Base-by-base conservation (phyloP, 2,329 filamentous ascomycete genomes). In the Paramyrothecium roridum region DNA sequence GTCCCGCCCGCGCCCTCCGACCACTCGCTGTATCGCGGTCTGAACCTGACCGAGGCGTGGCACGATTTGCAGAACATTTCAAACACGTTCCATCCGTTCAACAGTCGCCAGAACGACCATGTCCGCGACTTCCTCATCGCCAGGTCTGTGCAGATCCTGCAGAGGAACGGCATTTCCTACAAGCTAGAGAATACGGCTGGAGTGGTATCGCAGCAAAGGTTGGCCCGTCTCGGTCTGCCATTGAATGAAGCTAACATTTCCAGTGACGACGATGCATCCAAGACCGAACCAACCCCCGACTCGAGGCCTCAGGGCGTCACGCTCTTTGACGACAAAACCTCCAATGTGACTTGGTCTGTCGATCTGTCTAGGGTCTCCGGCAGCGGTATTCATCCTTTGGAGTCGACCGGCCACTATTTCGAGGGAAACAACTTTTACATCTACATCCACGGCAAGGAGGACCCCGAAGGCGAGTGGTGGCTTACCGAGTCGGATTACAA, bases 361-460 rank as follows among this genome's bases (percentile, higher is more conserved):
- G 63, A 64, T 52, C 57, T 47, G 20, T 60, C 53, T 26, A 58
- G 52, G 30, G 58, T 57, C 17, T 52, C 55, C 52, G 58, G 54
- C 33, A 56, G 56, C 8, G 63, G 58, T n/a, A 61, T 65, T 26
- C 53, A 55, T 11, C 52, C 63, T 56, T 57, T 62, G 19, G 63
- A 63, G 17, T 71, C 74, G 20, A 55, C 73, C 50, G 83, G 74
- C 23, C 83, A 91, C 26, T 97, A 98, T 69, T 97, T 96, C 64
- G 93, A 98, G 73, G 90, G 91, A 33, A 93, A 85, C 59, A 99
- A 98, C 65, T 86, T 97, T 61, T 87, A 97, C 59, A 87, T 96
- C 40, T 96, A 97, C 66, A 89, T 99, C 56, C 87, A 90, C 48
- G 95, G 95, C 33, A 84, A 80, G 40, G 84, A 92, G 52, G 91